These are phyloP conservation scores for Neurospora crassa DNA, from an alignment of 2,329 filamentous ascomycete genomes.

Conservation along the genomic window DNA sequence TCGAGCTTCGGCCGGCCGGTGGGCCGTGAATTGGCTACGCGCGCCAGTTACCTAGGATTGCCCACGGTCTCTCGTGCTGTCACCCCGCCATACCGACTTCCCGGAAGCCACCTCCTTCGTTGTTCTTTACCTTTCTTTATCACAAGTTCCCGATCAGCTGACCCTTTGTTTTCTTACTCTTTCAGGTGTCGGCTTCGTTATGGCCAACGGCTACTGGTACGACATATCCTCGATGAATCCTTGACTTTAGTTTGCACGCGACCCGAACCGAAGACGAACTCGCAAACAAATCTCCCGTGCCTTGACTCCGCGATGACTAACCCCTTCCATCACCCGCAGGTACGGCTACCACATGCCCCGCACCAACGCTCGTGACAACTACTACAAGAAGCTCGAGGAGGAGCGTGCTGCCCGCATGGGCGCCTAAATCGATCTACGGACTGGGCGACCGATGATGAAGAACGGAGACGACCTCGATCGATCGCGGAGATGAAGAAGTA, in stretches of 20 bases:
- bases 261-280: neutral
- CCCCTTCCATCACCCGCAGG: constrained; percentile 27
- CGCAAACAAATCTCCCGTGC: neutral
- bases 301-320: constrained; percentile 4
- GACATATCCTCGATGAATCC: constrained; percentile 16
- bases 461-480: neutral
- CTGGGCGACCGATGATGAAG: neutral
- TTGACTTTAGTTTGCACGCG: neutral
- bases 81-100: neutral
- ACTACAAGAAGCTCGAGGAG: constrained; percentile 49
- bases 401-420: constrained; percentile 34
- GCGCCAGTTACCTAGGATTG: neutral
- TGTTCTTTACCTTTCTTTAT: neutral
- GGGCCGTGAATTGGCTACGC: neutral
- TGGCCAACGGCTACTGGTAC: constrained; percentile 51
- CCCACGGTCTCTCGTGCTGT: neutral
- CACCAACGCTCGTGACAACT: constrained; percentile 47
- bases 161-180: neutral
- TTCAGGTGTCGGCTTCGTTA: constrained; percentile 42
- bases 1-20: neutral
- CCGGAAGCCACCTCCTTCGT: neutral
- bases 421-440: constrained; percentile 3
- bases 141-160: neutral
- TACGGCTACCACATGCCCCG: constrained; percentile 55
- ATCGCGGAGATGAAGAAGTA: neutral